These are phyloP conservation scores for Furcasterigmium furcatum DNA, from an alignment of 2,329 filamentous ascomycete species.

Conservation along the genomic window DNA sequence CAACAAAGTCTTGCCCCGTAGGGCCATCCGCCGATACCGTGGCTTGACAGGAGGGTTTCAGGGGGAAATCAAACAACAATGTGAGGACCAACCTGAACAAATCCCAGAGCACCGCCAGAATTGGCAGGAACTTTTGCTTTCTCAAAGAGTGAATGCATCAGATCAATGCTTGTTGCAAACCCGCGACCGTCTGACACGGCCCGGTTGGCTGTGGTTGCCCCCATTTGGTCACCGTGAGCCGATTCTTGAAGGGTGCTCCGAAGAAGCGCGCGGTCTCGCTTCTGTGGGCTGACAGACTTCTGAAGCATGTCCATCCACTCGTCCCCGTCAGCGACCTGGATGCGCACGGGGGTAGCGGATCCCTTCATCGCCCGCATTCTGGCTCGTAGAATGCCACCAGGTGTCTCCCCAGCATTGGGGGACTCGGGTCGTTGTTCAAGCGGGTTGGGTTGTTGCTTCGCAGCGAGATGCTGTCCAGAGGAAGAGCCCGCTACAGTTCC, in stretches of 20 bases:
- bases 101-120: conserved; percentile 52
- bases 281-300: conserved; percentile 90
- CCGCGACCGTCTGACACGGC: conserved; percentile 52
- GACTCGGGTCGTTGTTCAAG: conserved; percentile 49
- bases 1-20: too few species aligned
- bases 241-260: conserved; percentile 51
- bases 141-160: conserved; percentile 93
- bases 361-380: conserved; percentile 62
- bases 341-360: conserved; percentile 53
- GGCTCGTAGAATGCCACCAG: conserved; percentile 60
- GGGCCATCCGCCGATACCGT: too few species aligned
- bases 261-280: conserved; percentile 79
- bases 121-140: conserved; percentile 57
- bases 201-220: conserved; percentile 21
- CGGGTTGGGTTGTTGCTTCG: neutral
- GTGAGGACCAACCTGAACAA: conserved; percentile 80
- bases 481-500: conserved; percentile 78
- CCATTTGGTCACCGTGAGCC: conserved; percentile 37
- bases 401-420: conserved; percentile 43
- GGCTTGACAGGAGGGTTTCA: too few species aligned
- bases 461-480: conserved; percentile 67
- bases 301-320: conserved; percentile 94
- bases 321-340: conserved; percentile 65
- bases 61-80: conserved; percentile 27
- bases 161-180: conserved; percentile 85